These are phyloP conservation scores for Pseudocercospora cruenta DNA, from an alignment of 2,329 filamentous ascomycete species.

Conservation along the genomic window DNA sequence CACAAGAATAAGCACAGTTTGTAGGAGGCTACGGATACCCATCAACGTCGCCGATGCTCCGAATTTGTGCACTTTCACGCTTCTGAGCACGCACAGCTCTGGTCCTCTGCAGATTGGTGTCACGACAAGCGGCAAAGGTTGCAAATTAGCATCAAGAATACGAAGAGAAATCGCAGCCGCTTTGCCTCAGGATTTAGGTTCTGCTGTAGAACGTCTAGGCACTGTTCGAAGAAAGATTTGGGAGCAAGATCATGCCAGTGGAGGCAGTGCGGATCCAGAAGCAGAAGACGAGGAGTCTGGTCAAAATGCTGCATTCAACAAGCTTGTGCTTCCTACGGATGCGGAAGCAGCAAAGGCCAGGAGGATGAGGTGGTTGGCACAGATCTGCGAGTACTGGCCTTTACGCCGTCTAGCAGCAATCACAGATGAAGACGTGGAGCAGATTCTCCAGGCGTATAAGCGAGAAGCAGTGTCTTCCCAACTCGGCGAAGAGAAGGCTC, in stretches of 20 bases:
- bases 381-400: conserved; percentile 99
- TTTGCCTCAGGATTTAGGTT: conserved; percentile 74
- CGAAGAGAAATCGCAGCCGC: conserved; percentile 83
- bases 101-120: conserved; percentile 93
- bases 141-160: conserved; percentile 88
- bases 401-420: conserved; percentile 78
- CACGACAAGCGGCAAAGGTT: conserved; percentile 91
- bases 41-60: conserved; percentile 91
- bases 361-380: conserved; percentile 87
- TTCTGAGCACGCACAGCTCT: conserved; percentile 86
- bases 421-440: conserved; percentile 76
- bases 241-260: conserved; percentile 68
- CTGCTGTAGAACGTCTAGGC: conserved; percentile 77
- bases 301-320: conserved; percentile 83
- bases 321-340: conserved; percentile 74
- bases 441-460: conserved; percentile 74
- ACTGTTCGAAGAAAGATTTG: conserved; percentile 71
- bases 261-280: conserved; percentile 48
- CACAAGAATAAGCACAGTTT: conserved; percentile 71
- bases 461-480: conserved; percentile 41
- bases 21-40: conserved; percentile 79
- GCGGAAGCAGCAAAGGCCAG: conserved; percentile 73
- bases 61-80: conserved; percentile 81
- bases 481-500: conserved; percentile 33
- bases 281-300: conserved; percentile 65